These are phyloP conservation scores for Pseudogymnoascus sp. DNA, from an alignment of 2,329 filamentous ascomycete genomes.

Conservation along the genomic window DNA sequence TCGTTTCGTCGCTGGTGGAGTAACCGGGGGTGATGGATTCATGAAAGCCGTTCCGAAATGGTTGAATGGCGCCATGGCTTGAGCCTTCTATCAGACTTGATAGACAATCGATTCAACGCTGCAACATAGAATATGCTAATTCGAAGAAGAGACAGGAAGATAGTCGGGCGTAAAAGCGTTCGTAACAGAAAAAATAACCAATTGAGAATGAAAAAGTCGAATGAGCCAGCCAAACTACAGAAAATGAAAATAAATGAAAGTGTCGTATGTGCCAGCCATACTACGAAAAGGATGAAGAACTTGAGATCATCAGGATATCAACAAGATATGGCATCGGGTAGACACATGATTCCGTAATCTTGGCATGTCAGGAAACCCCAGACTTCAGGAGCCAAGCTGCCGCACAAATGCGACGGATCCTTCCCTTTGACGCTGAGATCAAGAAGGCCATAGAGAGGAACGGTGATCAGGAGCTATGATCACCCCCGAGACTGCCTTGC, in stretches of 20 bases:
- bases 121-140: constrained; percentile 1
- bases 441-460: neutral
- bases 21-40: neutral
- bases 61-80: constrained; percentile 2
- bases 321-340: constrained; percentile 1
- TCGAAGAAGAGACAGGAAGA: neutral
- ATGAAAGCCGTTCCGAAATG: neutral
- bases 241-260: constrained; percentile 4
- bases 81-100: neutral
- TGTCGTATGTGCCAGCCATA: constrained; percentile 7
- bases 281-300: constrained; percentile 4
- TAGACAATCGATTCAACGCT: neutral
- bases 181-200: constrained; percentile 1
- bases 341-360: constrained; percentile 4
- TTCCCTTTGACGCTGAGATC: constrained; percentile 1
- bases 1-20: neutral
- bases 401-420: constrained; percentile 1
- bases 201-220: constrained; percentile 7
- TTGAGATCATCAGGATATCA: neutral
- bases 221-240: constrained; percentile 7
- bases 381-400: constrained; percentile 7
- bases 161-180: neutral
- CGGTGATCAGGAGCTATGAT: constrained; percentile 2
- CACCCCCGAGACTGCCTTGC: neutral
- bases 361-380: neutral